These are phyloP conservation scores for Podaxis sp. DNA, from an alignment of 768 basidiomycete species.

Conservation along the genomic window DNA sequence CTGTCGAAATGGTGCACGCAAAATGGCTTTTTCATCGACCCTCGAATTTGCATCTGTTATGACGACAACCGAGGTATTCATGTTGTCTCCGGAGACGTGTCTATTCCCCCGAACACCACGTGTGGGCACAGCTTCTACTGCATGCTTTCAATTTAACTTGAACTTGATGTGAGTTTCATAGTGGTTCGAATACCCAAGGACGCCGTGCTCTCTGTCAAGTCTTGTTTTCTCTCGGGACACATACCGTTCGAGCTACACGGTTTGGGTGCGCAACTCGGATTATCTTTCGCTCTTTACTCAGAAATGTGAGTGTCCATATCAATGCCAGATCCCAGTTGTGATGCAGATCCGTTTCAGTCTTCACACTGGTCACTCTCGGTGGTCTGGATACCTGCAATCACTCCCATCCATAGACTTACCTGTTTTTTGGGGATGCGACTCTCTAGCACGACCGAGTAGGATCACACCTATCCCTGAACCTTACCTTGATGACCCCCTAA, in stretches of 20 bases:
- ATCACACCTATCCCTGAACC: not conserved
- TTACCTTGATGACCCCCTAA: not conserved
- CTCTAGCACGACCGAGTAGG: slow-evolving; percentile 16
- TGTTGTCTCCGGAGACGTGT: slow-evolving; percentile 32
- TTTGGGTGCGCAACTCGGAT: slow-evolving; percentile 54
- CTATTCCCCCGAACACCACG: slow-evolving; percentile 33
- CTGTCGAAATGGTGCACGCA: slow-evolving; percentile 45
- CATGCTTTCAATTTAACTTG: not conserved
- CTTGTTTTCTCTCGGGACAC: slow-evolving; percentile 44
- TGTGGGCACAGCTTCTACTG: slow-evolving; percentile 24
- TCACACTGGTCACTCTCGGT: slow-evolving; percentile 24
- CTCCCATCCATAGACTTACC: slow-evolving; percentile 64
- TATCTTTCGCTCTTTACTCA: slow-evolving; percentile 60
- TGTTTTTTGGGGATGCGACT: slow-evolving; percentile 48
- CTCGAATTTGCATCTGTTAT: slow-evolving; percentile 35
- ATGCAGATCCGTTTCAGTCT: slow-evolving; percentile 36
- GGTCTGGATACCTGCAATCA: slow-evolving; percentile 54
- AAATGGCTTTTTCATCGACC: slow-evolving; percentile 46
- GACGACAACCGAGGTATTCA: slow-evolving; percentile 28
- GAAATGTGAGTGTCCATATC: slow-evolving; percentile 47
- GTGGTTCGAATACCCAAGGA: slow-evolving; percentile 66
- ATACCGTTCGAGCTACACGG: slow-evolving; percentile 52
- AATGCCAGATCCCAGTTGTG: slow-evolving; percentile 1
- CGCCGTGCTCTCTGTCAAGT: slow-evolving; percentile 58
- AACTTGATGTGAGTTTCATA: slow-evolving; percentile 24